Evolutionary conservation across 257 asterid species (phyloP).

Genomic region (Parsonsia alboflavescens): DNA sequence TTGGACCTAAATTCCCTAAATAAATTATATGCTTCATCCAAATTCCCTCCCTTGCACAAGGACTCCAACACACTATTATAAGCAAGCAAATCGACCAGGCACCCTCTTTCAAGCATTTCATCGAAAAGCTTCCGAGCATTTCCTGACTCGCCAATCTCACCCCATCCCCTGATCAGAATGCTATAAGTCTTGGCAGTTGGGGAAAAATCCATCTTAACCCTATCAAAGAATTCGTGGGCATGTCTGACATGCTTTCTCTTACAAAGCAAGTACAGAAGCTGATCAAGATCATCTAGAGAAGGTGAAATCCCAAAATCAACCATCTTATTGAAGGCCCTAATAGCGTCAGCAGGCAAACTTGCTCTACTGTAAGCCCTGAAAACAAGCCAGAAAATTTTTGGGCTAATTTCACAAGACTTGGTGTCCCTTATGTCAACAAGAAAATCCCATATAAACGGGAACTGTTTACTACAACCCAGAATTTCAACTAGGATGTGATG

Average conservation of each 20-base stretch:
- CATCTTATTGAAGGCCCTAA: slow-evolving; percentile 80
- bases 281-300: slow-evolving; percentile 58
- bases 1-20: slow-evolving; percentile 46
- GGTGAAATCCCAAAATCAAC: slow-evolving; percentile 72
- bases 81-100: slow-evolving; percentile 61
- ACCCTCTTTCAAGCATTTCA: slow-evolving; percentile 70
- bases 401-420: slow-evolving; percentile 37
- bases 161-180: slow-evolving; percentile 88
- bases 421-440: slow-evolving; percentile 45
- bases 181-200: slow-evolving; percentile 61
- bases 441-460: slow-evolving; percentile 84
- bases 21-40: slow-evolving; percentile 58
- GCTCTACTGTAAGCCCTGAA: slow-evolving; percentile 71
- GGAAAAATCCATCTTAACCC: slow-evolving; percentile 36
- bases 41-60: slow-evolving; percentile 66
- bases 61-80: slow-evolving; percentile 67
- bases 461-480: slow-evolving; percentile 73
- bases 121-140: slow-evolving; percentile 57
- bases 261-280: slow-evolving; percentile 55
- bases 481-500: slow-evolving; percentile 67
- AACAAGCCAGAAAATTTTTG: slow-evolving; percentile 57
- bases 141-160: slow-evolving; percentile 46
- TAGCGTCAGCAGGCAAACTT: slow-evolving; percentile 74
- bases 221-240: slow-evolving; percentile 71
- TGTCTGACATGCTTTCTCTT: slow-evolving; percentile 58